phyloP scores from a whole-genome alignment of 768 basidiomycete genomes.

The Naganishia randhawae region DNA sequence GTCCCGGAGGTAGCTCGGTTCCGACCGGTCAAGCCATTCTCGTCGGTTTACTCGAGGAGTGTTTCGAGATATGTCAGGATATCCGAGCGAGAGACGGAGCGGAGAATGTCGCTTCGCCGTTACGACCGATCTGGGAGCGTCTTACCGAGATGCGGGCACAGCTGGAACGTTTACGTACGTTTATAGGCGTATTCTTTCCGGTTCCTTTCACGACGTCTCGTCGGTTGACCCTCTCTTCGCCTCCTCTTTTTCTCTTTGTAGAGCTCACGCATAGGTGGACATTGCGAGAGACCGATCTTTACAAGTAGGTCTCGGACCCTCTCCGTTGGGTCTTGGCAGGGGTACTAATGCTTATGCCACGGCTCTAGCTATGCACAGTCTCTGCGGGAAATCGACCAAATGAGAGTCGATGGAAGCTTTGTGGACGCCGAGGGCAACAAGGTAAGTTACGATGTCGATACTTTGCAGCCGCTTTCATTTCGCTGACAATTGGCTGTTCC shows the following conservation, averaged over 20 bases:
- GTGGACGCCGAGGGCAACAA: slow-evolving; percentile 87
- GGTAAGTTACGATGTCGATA: slow-evolving; percentile 20
- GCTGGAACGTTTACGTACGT: slow-evolving; percentile 67
- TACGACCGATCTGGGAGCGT: slow-evolving; percentile 91
- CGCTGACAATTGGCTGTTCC: not conserved
- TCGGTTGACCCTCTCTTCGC: not conserved
- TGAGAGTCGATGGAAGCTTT: slow-evolving; percentile 96
- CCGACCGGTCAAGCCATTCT: slow-evolving; percentile 88
- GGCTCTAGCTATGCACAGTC: slow-evolving; percentile 81
- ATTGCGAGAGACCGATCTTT: slow-evolving; percentile 65
- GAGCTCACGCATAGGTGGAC: slow-evolving; percentile 97
- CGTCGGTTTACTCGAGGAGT: slow-evolving; percentile 88
- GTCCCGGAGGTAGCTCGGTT: slow-evolving; percentile 74
- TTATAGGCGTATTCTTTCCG: not conserved
- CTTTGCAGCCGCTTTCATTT: not conserved
- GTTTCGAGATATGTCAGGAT: slow-evolving; percentile 91
- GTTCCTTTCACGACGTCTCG: not conserved
- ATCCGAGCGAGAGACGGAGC: slow-evolving; percentile 77
- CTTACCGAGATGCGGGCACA: slow-evolving; percentile 78
- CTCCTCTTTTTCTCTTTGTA: slow-evolving; percentile 7
- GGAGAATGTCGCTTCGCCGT: slow-evolving; percentile 75
- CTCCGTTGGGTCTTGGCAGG: not conserved
- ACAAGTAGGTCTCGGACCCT: slow-evolving; percentile 45
- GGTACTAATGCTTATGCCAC: slow-evolving; percentile 43
- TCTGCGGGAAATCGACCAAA: slow-evolving; percentile 91